Base-by-base conservation (phyloP, 805 yeast species). In the Candida silvicultrix region DNA sequence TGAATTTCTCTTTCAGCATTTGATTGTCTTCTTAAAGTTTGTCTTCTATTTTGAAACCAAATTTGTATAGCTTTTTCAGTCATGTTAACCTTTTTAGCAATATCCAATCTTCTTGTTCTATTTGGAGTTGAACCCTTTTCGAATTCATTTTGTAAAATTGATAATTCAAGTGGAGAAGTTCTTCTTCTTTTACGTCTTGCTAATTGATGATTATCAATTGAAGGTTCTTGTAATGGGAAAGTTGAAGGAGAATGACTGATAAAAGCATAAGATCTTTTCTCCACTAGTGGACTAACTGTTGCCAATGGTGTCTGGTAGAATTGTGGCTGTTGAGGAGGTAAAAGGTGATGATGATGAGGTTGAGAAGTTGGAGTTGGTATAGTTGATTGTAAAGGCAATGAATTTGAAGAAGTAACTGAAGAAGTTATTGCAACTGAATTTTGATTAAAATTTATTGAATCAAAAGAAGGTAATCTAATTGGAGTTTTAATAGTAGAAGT, bases 41-140 rank as follows among this genome's bases (percentile, higher is more conserved):
- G 97, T 65, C 99, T 79, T 65, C 82, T 86, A 67, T 94, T 94
- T 68, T 94, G 99, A 69, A 94, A 94, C 99, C 99, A 94, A 51
- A 92, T 89, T 69, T 94, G 99, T 32, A 94, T 96, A 2, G 97
- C 96, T 64, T 90, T 89, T 65, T 90, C 97, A n/a, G 92, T 80
- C 98, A 94, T 94, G 54, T 81, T 82, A 37, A 94, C 95, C 52
- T 73, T 78, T 28, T 69, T 65, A 5, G 98, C 96, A 53, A 94
- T 86, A 52, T 83, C 85, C 39, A 78, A 72, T 55, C 98, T 79
- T 59, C 84, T 75, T 40, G 74, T 67, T 62, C 83, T 84, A 60
- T 85, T 83, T 40, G 99, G 99, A 42, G 95, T 88, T 39, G 81
- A 71, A 49, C 95, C 89, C 42, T 69, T 60, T 42, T 74, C 74